Evolutionary conservation across 192 early-diverging fungal genomes (phyloP).

Genomic region (Phycomyces blakesleeanus): DNA sequence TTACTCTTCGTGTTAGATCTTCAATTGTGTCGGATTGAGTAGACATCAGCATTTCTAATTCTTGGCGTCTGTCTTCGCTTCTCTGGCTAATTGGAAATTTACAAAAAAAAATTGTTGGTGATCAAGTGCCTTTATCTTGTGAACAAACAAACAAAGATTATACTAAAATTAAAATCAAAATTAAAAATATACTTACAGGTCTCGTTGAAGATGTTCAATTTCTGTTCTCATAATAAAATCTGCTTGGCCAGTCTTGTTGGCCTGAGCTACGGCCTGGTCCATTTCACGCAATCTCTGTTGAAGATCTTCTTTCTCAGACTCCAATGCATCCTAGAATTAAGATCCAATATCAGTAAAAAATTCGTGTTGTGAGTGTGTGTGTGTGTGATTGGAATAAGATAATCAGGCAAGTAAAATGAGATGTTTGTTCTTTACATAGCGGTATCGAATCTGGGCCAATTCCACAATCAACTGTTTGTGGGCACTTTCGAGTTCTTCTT

Average conservation of each 20-base stretch:
- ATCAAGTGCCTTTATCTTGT: no score
- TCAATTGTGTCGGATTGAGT: conserved; percentile 59
- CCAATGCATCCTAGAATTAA: conserved; percentile 62
- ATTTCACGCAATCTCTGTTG: conserved; percentile 72
- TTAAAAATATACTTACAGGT: conserved; percentile 71
- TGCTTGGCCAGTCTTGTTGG: conserved; percentile 70
- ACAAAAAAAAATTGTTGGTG: neutral
- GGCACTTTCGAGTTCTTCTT: conserved; percentile 56
- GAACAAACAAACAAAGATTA: no score
- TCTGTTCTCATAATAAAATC: conserved; percentile 85
- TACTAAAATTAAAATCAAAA: no score
- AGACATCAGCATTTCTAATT: conserved; percentile 58
- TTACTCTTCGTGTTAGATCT: conserved; percentile 62
- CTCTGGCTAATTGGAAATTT: conserved; percentile 49
- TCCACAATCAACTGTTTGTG: conserved; percentile 47
- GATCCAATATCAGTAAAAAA: neutral
- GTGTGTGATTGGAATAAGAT: no score
- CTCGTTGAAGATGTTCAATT: conserved; percentile 80
- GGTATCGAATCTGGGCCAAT: conserved; percentile 44
- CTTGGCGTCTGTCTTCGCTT: conserved; percentile 72
- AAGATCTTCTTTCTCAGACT: conserved; percentile 68
- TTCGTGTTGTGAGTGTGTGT: no score
- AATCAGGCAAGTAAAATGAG: no score
- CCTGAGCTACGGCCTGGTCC: conserved; percentile 67
- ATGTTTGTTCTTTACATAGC: conserved; percentile 35